Evolutionary conservation across 305 asterid genomes (phyloP), one percentile per base, ranked within the genome.

Genomic region (Fraxinus dipetala): DNA sequence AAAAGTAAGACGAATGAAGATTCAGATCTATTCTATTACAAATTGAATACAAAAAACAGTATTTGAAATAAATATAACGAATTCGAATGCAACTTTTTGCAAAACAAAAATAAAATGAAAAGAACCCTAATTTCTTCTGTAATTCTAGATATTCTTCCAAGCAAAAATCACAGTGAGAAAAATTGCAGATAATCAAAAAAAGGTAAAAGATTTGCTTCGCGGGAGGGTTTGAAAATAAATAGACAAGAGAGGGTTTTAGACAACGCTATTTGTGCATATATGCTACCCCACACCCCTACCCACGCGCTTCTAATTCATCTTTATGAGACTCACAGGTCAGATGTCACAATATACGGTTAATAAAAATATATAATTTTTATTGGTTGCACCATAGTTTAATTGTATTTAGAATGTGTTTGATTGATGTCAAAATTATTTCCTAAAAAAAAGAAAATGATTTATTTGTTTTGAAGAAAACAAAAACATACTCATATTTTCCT

Each of bases 221-320:
- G 92, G 93, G 93, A 88, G 93, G 91, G 92, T 85, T 85, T 85
- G 83, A 85, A 85, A 79, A 80, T 28, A 43, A 83, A 63, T 54
- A 59, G 77, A 76, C 84, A 56, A 1, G 4, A 18, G 28, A 30
- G 72, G 83, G 83, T 70, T 80, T 80, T 69, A 28, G 31, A 45
- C 16, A 43, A 18, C 9, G 38, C 59, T 24, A 45, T 3, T 14
- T 28, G 35, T 24, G 35, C 3, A 43, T 43, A 48, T 11, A 24
- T 69, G 20, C 36, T 22, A 61, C 75, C 73, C 72, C 36, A 43
- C 3, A 4, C 35, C 75, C 72, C 74, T 0, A 28, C 8, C 22
- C 75, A 69, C 75, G 40, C 5, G 31, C 40, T 0, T 20, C 20
- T 13, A 28, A 34, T 36, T 20, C 38, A 20, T 30, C 75, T 30